Conservation (phyloP, 2,329 filamentous ascomycete genomes). For the Fusarium dimerum region DNA sequence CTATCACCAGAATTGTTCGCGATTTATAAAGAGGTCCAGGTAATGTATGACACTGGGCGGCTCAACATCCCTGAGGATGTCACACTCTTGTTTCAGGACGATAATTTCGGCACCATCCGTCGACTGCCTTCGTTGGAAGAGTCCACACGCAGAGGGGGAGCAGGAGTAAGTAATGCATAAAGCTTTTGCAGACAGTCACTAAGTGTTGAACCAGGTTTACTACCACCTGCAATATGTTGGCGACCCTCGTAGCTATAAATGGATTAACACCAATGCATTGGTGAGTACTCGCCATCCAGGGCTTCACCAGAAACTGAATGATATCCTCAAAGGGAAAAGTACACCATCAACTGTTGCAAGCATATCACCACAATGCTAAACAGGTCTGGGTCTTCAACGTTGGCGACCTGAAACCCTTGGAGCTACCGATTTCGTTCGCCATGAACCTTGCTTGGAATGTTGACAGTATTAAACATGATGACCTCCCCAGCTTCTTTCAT, state of each 20-base stretch:
- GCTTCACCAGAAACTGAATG: neutral
- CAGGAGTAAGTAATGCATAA: constrained; percentile 45
- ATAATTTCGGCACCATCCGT: constrained; percentile 62
- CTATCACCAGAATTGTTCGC: constrained; percentile 56
- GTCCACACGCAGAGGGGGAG: constrained; percentile 52
- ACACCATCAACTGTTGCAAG: constrained; percentile 56
- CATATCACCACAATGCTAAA: constrained; percentile 48
- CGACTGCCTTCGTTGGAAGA: constrained; percentile 57
- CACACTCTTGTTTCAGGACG: constrained; percentile 62
- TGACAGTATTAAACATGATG: constrained; percentile 40
- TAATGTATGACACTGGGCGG: constrained; percentile 58
- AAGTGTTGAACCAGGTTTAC: constrained; percentile 36
- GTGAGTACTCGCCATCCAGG: constrained; percentile 29
- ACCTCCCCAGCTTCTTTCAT: constrained; percentile 45
- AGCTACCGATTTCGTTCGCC: constrained; percentile 56
- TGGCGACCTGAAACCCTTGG: constrained; percentile 61
- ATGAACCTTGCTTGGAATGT: constrained; percentile 60
- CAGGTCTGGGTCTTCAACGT: constrained; percentile 65
- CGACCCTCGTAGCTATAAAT: constrained; percentile 59
- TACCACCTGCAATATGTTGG: constrained; percentile 66
- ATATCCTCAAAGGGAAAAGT: constrained; percentile 30
- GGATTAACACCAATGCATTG: constrained; percentile 63
- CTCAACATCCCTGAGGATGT: constrained; percentile 61
- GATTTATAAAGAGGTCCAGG: constrained; percentile 66
- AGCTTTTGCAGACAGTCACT: constrained; percentile 5